Conservation (phyloP, 1,284 basidiomycete genomes). For the Coniferiporia weirii region DNA sequence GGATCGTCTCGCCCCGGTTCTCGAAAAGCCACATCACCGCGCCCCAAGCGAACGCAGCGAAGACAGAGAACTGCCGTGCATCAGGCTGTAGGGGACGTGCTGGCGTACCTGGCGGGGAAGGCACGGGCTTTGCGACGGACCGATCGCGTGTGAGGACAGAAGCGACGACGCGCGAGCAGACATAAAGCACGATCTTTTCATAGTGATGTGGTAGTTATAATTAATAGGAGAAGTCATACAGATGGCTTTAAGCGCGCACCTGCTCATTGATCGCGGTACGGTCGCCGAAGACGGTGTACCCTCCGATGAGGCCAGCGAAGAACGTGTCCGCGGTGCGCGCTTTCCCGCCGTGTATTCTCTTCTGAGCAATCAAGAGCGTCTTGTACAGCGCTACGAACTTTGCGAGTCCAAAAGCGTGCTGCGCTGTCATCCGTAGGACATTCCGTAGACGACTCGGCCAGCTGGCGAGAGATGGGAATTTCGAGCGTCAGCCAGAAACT, state of each 20-base stretch:
- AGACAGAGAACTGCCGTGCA: slow-evolving; percentile 76
- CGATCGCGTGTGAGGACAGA: slow-evolving; percentile 79
- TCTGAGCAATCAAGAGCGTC: slow-evolving; percentile 75
- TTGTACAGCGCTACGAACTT: slow-evolving; percentile 97
- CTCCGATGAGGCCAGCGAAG: slow-evolving; percentile 87
- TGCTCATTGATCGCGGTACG: slow-evolving; percentile 98
- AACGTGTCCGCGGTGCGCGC: slow-evolving; percentile 82
- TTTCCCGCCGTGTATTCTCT: slow-evolving; percentile 77
- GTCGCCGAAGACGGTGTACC: slow-evolving; percentile 92
- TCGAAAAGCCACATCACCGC: slow-evolving; percentile 97
- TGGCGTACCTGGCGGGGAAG: slow-evolving; percentile 32
- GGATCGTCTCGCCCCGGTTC: slow-evolving; percentile 80
- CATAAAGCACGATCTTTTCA: slow-evolving; percentile 90
- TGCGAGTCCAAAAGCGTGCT: slow-evolving; percentile 84
- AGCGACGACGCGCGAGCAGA: slow-evolving; percentile 83
- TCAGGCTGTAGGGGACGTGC: slow-evolving; percentile 77
- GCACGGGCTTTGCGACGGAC: slow-evolving; percentile 35
- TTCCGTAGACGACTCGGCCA: slow-evolving; percentile 61
- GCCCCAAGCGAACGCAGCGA: slow-evolving; percentile 92
- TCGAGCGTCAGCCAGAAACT: neutral
- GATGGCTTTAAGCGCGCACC: slow-evolving; percentile 41
- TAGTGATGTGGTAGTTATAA: slow-evolving; percentile 8
- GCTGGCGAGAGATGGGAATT: slow-evolving; percentile 33
- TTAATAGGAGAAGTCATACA: neutral
- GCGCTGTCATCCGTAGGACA: slow-evolving; percentile 85